A percentile compares a stretch with the other conserved stretches of the same genome.
phyloP scores from a whole-genome alignment of 202 grass and related monocot species.

The Zoysia matrella region DNA sequence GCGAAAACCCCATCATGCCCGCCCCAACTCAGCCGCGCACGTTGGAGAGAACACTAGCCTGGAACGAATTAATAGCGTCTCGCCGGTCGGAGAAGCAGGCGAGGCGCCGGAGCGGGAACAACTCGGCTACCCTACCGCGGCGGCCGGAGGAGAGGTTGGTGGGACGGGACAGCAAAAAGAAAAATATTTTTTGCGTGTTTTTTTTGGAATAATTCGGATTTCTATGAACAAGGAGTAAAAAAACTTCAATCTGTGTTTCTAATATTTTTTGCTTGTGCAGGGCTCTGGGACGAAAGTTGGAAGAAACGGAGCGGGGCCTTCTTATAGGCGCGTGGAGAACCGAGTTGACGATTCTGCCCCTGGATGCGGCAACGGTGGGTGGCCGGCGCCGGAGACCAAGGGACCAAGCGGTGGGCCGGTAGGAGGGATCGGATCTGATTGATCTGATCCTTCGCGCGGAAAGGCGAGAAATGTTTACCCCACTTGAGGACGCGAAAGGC shows the following conservation, averaged over 20 bases:
- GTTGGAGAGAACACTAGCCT: slow-evolving; percentile 27
- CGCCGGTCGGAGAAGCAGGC: not conserved
- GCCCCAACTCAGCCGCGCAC: slow-evolving; percentile 44
- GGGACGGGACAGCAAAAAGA: not conserved
- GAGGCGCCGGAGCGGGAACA: slow-evolving; percentile 35
- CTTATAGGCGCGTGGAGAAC: slow-evolving; percentile 55
- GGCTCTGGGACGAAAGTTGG: slow-evolving; percentile 69
- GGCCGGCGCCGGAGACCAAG: slow-evolving; percentile 27
- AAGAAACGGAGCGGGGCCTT: slow-evolving; percentile 50
- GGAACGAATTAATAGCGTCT: not conserved
- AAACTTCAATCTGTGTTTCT: slow-evolving; percentile 23
- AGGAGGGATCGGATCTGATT: slow-evolving; percentile 18
- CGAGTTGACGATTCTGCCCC: slow-evolving; percentile 49
- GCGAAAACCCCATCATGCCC: slow-evolving; percentile 46
- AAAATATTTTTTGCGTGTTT: not conserved
- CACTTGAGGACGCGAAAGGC: slow-evolving; percentile 12
- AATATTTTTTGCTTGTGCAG: slow-evolving; percentile 44
- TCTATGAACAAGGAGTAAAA: not conserved
- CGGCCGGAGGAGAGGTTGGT: not conserved
- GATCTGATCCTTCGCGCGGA: slow-evolving; percentile 28
- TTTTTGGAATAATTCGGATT: not conserved
- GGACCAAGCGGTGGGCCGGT: slow-evolving; percentile 19
- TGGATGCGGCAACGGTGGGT: slow-evolving; percentile 42
- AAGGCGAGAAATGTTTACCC: slow-evolving; percentile 27
- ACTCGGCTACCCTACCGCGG: slow-evolving; percentile 45